Conservation (phyloP, 1,139 yeast species). For the Saccharomyces hybrid region DNA sequence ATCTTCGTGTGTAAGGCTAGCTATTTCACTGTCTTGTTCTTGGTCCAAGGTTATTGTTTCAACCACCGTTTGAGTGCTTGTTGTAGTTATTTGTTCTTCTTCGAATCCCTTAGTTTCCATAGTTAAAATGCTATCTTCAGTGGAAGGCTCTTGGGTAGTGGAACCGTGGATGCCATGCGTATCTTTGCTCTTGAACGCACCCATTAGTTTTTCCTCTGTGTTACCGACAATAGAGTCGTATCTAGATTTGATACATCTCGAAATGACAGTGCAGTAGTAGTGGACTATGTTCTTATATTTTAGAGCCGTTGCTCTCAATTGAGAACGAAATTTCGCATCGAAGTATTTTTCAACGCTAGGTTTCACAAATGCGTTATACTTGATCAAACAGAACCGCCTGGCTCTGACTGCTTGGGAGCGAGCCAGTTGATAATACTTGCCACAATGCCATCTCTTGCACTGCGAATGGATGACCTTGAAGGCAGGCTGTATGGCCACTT, state of each 20-base stretch:
- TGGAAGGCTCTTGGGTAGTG: not conserved
- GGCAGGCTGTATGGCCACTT: not conserved
- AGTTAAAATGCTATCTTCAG: not conserved
- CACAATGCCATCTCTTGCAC: slow-evolving; percentile 3
- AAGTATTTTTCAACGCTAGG: slow-evolving; percentile 8
- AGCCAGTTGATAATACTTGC: slow-evolving; percentile 5
- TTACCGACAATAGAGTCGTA: not conserved
- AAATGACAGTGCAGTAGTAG: slow-evolving; percentile 1
- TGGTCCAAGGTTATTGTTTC: not conserved
- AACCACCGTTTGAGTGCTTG: not conserved
- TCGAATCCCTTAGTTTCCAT: too few species aligned
- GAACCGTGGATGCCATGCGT: not conserved
- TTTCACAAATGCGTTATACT: slow-evolving; percentile 11
- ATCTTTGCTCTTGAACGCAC: not conserved
- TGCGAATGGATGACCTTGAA: slow-evolving; percentile 1
- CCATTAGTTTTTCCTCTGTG: slow-evolving; percentile 3
- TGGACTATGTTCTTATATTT: not conserved
- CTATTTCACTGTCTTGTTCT: not conserved
- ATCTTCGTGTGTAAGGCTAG: not conserved
- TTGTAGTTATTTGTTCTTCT: not conserved
- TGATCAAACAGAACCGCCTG: not conserved
- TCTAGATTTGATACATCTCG: not conserved
- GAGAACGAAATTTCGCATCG: slow-evolving; percentile 7
- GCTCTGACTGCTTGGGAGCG: not conserved
- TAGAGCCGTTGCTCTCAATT: not conserved